phyloP scores from a whole-genome alignment of 345 rosid genomes.

The Gossypium turneri region DNA sequence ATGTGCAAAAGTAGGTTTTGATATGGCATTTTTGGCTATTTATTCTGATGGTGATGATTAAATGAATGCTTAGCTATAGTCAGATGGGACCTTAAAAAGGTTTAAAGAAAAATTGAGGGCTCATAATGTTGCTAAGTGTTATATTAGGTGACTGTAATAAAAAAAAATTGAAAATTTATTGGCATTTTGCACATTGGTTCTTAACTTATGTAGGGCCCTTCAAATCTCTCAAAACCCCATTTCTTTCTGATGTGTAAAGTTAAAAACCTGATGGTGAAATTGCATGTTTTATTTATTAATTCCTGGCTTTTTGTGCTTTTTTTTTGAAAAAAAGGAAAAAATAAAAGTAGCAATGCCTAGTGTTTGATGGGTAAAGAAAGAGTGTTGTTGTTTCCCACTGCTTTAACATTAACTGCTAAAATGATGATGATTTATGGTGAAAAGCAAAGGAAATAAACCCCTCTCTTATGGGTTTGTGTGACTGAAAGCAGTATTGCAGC shows the following conservation, averaged over 20 bases:
- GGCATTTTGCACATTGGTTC: background rate
- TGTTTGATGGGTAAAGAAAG: background rate
- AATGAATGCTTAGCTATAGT: background rate
- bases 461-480: background rate
- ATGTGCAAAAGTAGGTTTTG: conserved; percentile 18
- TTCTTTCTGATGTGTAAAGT: no score
- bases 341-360: background rate
- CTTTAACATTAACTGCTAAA: background rate
- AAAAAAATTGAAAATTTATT: background rate
- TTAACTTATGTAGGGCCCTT: background rate
- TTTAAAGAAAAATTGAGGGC: background rate
- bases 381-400: background rate
- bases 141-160: background rate
- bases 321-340: no score
- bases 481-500: no score
- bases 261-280: no score
- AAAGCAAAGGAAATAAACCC: background rate
- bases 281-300: no score
- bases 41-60: conserved; percentile 8
- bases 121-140: background rate
- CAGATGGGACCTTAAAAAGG: background rate
- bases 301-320: conserved; percentile 4
- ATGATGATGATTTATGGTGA: background rate
- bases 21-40: conserved; percentile 12
- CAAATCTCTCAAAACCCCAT: background rate